phyloP scores from a whole-genome alignment of 2,329 filamentous ascomycete genomes.

The Metarhizium sp. region DNA sequence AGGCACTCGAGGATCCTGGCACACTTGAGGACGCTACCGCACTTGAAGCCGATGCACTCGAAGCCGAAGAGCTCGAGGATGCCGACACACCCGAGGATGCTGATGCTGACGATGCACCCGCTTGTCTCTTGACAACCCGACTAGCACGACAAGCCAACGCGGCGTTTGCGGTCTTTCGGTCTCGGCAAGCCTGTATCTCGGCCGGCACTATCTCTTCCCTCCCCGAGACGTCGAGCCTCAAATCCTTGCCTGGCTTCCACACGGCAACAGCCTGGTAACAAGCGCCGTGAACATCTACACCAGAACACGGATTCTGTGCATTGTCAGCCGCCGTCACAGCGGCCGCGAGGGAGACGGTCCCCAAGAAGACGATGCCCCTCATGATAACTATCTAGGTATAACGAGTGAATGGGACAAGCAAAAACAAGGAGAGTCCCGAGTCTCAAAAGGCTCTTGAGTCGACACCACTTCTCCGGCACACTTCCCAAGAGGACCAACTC shows the following conservation, averaged over 20 bases:
- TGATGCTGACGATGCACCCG: not conserved
- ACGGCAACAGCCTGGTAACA: not conserved
- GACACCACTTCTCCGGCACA: not conserved
- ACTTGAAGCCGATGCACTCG: not conserved
- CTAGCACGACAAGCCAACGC: not conserved
- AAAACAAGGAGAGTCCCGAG: not conserved
- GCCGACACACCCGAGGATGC: not conserved
- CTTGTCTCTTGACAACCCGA: not conserved
- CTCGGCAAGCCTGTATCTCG: not conserved
- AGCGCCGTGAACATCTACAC: not conserved
- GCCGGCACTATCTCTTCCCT: not conserved
- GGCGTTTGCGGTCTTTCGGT: not conserved
- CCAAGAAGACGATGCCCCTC: not conserved
- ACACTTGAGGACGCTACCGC: no score
- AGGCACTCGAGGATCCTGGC: no score
- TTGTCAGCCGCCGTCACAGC: not conserved
- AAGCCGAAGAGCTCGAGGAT: not conserved
- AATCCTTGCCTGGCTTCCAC: not conserved
- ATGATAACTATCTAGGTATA: not conserved
- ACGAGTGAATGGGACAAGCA: not conserved
- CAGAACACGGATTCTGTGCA: not conserved
- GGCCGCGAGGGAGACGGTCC: not conserved
- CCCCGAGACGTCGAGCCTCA: not conserved
- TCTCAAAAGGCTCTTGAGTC: not conserved
- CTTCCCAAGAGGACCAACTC: not conserved